Conservation (phyloP, 495 filamentous ascomycete genomes). For the Cercophora newfieldiana region DNA sequence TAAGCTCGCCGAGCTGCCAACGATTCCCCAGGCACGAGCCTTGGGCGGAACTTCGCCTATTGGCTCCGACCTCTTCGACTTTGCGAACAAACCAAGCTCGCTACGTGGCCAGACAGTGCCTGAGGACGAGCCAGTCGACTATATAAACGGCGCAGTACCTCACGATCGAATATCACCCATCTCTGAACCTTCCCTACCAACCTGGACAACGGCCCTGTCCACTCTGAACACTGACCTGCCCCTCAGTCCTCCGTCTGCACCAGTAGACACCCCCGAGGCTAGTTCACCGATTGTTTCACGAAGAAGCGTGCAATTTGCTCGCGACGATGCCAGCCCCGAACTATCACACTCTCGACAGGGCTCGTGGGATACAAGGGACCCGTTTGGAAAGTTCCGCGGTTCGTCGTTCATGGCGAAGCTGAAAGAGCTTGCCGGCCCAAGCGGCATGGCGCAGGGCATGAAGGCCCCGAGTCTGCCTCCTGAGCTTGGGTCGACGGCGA, state of each 20-base stretch:
- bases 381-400: constrained; percentile 53
- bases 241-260: not conserved
- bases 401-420: constrained; percentile 68
- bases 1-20: constrained; percentile 29
- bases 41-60: constrained; percentile 22
- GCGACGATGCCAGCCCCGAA: constrained; percentile 46
- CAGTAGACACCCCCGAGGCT: constrained; percentile 21
- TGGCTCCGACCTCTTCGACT: constrained; percentile 36
- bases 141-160: constrained; percentile 44
- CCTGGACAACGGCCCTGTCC: constrained; percentile 11
- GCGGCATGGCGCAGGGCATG: constrained; percentile 48
- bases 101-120: constrained; percentile 12
- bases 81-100: constrained; percentile 28
- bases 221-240: constrained; percentile 17
- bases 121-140: constrained; percentile 39
- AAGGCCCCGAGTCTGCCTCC: constrained; percentile 34
- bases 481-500: constrained; percentile 39
- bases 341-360: constrained; percentile 51
- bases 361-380: constrained; percentile 61
- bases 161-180: constrained; percentile 36
- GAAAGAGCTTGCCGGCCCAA: constrained; percentile 55
- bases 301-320: constrained; percentile 65
- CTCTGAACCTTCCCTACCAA: constrained; percentile 2
- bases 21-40: constrained; percentile 31
- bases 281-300: constrained; percentile 18